These are phyloP conservation scores for Rhodotorula sp. DNA, from an alignment of 1,284 basidiomycete genomes.

Conservation along the genomic window DNA sequence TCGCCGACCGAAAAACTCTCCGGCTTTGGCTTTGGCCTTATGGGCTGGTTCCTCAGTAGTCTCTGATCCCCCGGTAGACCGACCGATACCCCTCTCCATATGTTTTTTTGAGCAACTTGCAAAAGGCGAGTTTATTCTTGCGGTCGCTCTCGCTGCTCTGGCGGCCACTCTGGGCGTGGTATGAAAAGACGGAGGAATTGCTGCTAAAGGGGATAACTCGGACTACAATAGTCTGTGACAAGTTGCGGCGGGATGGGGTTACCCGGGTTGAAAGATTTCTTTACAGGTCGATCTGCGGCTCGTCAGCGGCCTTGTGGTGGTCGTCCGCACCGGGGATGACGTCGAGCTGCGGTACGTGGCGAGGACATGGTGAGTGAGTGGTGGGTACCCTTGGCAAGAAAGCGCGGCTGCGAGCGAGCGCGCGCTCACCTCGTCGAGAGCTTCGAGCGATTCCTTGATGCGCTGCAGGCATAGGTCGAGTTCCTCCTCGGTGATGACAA, in stretches of 20 bases:
- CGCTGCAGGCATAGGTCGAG: constrained; percentile 70
- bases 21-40: constrained; percentile 57
- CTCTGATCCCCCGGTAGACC: constrained; percentile 3
- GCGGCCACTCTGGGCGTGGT: not conserved
- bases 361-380: too few species aligned
- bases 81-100: not conserved
- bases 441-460: constrained; percentile 72
- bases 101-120: not conserved
- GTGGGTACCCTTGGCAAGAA: not conserved
- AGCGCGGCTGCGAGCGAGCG: too few species aligned
- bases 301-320: constrained; percentile 33
- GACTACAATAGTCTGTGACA: not conserved
- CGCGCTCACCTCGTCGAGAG: constrained; percentile 71
- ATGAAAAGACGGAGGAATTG: not conserved
- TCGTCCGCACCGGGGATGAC: constrained; percentile 30
- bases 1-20: constrained; percentile 80
- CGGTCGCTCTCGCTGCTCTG: too few species aligned
- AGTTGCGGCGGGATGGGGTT: not conserved
- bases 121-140: not conserved
- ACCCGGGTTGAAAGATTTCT: not conserved
- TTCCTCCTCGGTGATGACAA: constrained; percentile 87
- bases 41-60: constrained; percentile 31
- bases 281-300: constrained; percentile 26
- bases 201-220: not conserved
- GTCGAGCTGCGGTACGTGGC: constrained; percentile 12